Conservation (phyloP, 2,329 filamentous ascomycete genomes). For the Lithohypha guttulata region DNA sequence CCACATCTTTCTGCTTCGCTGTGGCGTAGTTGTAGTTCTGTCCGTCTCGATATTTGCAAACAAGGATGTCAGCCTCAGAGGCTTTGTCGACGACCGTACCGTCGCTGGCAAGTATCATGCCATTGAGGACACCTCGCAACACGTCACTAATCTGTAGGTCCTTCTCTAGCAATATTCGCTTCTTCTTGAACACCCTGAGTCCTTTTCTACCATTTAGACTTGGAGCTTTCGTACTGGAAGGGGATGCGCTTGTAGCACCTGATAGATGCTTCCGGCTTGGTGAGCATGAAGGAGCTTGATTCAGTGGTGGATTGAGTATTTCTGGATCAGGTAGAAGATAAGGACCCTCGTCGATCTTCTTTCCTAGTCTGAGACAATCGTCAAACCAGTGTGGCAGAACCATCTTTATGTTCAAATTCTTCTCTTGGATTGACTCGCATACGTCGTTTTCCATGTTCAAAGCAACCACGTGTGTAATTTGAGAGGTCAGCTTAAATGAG, state of each 20-base stretch:
- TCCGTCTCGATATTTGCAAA: constrained; percentile 80
- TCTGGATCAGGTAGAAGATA: constrained; percentile 81
- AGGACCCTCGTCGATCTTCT: constrained; percentile 76
- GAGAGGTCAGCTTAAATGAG: constrained; percentile 56
- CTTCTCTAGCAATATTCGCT: constrained; percentile 62
- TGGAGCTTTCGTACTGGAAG: constrained; percentile 31
- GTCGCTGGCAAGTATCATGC: constrained; percentile 60
- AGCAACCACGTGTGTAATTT: constrained; percentile 83
- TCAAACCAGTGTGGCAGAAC: constrained; percentile 86
- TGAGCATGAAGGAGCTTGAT: constrained; percentile 47
- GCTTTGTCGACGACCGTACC: constrained; percentile 57
- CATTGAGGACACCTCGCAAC: constrained; percentile 55
- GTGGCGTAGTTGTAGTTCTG: constrained; percentile 67
- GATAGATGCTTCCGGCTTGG: constrained; percentile 53
- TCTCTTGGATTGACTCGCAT: constrained; percentile 51
- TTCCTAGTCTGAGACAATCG: constrained; percentile 86
- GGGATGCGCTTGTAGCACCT: constrained; percentile 44
- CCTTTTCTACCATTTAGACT: constrained; percentile 24
- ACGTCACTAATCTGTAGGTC: constrained; percentile 63
- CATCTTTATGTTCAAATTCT: constrained; percentile 62
- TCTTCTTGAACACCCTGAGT: constrained; percentile 66
- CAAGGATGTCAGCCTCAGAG: constrained; percentile 65
- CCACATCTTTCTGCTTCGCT: constrained; percentile 68
- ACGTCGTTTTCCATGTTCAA: constrained; percentile 65
- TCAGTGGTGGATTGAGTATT: constrained; percentile 50